These are phyloP conservation scores for Carex pumila DNA, from an alignment of 176 grass and related monocot species.

Conservation along the genomic window DNA sequence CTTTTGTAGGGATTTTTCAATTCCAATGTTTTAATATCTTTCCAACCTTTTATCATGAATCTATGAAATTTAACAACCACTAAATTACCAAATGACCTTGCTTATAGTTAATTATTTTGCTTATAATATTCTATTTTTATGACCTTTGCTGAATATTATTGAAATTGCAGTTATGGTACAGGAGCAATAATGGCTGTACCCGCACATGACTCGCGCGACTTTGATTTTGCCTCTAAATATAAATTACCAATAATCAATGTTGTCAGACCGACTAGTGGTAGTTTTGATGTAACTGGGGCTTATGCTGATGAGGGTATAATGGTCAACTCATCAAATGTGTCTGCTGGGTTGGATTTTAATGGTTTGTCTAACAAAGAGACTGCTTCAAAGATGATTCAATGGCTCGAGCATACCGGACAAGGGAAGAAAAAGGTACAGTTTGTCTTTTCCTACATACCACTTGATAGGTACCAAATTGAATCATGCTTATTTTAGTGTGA, in stretches of 20 bases:
- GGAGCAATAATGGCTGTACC: slow-evolving; percentile 98
- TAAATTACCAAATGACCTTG: not conserved
- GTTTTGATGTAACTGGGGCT: slow-evolving; percentile 33
- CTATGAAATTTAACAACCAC: not conserved
- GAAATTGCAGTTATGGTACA: slow-evolving; percentile 69
- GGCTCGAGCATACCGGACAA: slow-evolving; percentile 62
- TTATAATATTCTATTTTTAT: not conserved
- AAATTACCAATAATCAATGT: slow-evolving; percentile 68
- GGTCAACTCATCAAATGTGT: slow-evolving; percentile 71
- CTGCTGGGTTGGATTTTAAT: slow-evolving; percentile 74
- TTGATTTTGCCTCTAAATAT: slow-evolving; percentile 75
- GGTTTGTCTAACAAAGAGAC: slow-evolving; percentile 70
- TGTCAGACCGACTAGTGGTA: slow-evolving; percentile 44
- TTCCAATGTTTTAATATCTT: not conserved
- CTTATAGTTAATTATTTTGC: not conserved
- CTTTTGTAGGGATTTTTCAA: not conserved
- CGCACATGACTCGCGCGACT: slow-evolving; percentile 85
- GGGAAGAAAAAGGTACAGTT: slow-evolving; percentile 77
- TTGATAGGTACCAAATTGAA: not conserved
- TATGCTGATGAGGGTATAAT: slow-evolving; percentile 71
- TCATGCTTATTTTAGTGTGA: not conserved
- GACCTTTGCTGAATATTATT: not conserved
- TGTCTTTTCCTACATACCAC: slow-evolving; percentile 24
- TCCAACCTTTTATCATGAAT: not conserved
- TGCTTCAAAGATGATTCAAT: slow-evolving; percentile 71